phyloP scores from a whole-genome alignment of 441 rosid species.

The Aleurites moluccanus region DNA sequence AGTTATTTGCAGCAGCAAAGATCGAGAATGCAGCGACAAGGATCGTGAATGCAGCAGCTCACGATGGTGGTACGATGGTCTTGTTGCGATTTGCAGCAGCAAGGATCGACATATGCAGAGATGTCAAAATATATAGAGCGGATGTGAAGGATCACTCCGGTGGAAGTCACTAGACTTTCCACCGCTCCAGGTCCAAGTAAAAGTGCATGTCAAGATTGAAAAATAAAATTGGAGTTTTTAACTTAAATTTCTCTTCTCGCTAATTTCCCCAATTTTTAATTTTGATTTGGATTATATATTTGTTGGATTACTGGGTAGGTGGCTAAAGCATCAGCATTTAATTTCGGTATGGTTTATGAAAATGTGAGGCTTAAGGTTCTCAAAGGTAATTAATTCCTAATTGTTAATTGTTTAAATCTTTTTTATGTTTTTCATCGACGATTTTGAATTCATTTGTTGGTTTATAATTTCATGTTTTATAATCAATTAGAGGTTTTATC shows the following conservation, averaged over 20 bases:
- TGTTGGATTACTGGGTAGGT: too few relatives aligned
- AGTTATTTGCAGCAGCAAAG: too few relatives aligned
- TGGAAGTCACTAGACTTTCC: constrained; percentile 73
- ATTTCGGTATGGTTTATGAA: constrained; percentile 55
- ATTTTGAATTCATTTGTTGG: not conserved
- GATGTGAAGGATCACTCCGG: constrained; percentile 74
- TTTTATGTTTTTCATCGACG: too few relatives aligned
- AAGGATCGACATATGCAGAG: too few relatives aligned
- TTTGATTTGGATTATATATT: not conserved
- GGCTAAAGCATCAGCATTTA: constrained; percentile 64
- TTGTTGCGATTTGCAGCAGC: too few relatives aligned
- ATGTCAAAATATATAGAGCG: too few relatives aligned
- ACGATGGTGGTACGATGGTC: too few relatives aligned
- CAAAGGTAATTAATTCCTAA: constrained; percentile 42
- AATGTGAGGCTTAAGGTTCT: constrained; percentile 57
- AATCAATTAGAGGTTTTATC: too few relatives aligned
- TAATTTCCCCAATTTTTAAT: not conserved
- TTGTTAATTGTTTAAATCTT: not conserved
- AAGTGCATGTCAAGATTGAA: not conserved
- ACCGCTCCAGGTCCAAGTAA: constrained; percentile 18
- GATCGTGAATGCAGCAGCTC: too few relatives aligned
- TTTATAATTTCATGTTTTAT: not conserved
- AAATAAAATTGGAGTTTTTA: not conserved
- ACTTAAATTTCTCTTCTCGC: not conserved
- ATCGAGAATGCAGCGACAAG: too few relatives aligned